Evolutionary conservation across 345 rosid species (phyloP), one percentile per base, ranked within the genome.

Genomic region (Cochlearia excelsa): DNA sequence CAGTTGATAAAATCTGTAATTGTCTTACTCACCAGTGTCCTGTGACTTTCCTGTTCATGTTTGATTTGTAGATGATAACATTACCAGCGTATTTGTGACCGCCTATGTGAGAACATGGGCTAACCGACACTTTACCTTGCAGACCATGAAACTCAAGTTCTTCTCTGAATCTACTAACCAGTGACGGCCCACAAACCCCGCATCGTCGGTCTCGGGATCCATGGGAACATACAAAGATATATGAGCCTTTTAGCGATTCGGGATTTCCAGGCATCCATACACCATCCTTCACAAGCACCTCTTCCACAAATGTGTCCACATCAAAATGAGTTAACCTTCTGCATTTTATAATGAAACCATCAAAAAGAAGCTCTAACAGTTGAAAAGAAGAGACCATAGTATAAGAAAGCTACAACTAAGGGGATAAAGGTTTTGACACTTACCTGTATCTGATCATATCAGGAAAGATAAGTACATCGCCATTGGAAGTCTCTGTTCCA

Each of bases 301-400:
- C 97, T 67, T 93, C 99, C 6, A 89, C 95, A 75, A 93, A 93
- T 27, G 95, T 93, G 61, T 93, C 99, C 6, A 93, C 99, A 63
- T 93, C 99, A 71, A 93, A 93, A 80, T 93, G 99, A 11, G 99
- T 93, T 77, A 93, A 79, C 77, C 97, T 86, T 88, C 99, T 92
- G 86, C 86, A 86, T 3, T 61, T 71, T 45, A n/a, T 27, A 10
- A 54, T 23, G 40, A 46, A 39, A 56, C 66, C 47, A 26, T 65
- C 60, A 65, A 54, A 44, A 56, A 51, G 43, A 68, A 53, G 68
- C 23, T 57, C 52, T 27, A 2, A 26, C 30, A 51, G 44, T 41
- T 48, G 43, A 37, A 67, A 51, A 51, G 65, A 39, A 23, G 30
- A 30, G 9, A 11, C 27, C 48, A 55, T 16, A 49, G 31, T 30